Percentiles rank a stretch among this genome's conserved stretches.
Evolutionary conservation across 2,329 filamentous ascomycete species (phyloP).

Genomic region (Fusarium agapanthi): DNA sequence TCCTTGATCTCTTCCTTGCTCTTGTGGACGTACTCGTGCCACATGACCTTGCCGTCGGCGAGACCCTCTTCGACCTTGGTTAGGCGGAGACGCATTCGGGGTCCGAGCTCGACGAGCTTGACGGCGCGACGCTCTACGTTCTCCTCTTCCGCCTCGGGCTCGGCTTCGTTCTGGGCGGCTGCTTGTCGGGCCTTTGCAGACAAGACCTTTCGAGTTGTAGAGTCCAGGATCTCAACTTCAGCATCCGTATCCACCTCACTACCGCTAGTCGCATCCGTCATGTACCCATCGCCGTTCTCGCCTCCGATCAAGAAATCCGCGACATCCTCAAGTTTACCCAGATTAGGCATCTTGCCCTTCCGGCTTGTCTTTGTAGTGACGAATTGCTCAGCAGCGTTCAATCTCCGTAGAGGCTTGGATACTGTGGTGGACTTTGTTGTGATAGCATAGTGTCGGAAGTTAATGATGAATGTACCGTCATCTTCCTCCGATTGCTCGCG

Average conservation of each 20-base stretch:
- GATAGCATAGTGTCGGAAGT: slow-evolving; percentile 93
- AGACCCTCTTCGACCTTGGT: slow-evolving; percentile 97
- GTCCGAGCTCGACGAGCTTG: slow-evolving; percentile 91
- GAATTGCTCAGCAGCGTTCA: slow-evolving; percentile 87
- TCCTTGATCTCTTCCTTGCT: slow-evolving; percentile 78
- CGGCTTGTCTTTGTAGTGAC: slow-evolving; percentile 66
- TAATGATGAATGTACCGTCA: slow-evolving; percentile 80
- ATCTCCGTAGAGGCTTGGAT: slow-evolving; percentile 81
- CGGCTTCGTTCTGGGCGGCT: slow-evolving; percentile 50
- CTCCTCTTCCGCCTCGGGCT: slow-evolving; percentile 58
- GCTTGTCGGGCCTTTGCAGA: slow-evolving; percentile 59
- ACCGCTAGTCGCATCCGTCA: slow-evolving; percentile 84
- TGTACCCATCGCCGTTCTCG: slow-evolving; percentile 79
- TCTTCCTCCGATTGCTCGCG: slow-evolving; percentile 71
- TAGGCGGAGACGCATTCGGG: slow-evolving; percentile 85
- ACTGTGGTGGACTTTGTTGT: slow-evolving; percentile 87
- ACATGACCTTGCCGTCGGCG: slow-evolving; percentile 90
- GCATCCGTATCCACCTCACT: slow-evolving; percentile 94
- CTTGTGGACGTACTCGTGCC: slow-evolving; percentile 96
- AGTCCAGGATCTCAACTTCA: slow-evolving; percentile 86
- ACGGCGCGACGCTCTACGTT: slow-evolving; percentile 85
- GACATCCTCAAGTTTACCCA: slow-evolving; percentile 91
- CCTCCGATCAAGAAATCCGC: slow-evolving; percentile 93
- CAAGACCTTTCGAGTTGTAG: slow-evolving; percentile 69
- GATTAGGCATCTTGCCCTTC: slow-evolving; percentile 81